A percentile compares a stretch with the other conserved stretches of the same genome.
Evolutionary conservation across 805 yeast genomes (phyloP).

Genomic region (Candida golubevii): DNA sequence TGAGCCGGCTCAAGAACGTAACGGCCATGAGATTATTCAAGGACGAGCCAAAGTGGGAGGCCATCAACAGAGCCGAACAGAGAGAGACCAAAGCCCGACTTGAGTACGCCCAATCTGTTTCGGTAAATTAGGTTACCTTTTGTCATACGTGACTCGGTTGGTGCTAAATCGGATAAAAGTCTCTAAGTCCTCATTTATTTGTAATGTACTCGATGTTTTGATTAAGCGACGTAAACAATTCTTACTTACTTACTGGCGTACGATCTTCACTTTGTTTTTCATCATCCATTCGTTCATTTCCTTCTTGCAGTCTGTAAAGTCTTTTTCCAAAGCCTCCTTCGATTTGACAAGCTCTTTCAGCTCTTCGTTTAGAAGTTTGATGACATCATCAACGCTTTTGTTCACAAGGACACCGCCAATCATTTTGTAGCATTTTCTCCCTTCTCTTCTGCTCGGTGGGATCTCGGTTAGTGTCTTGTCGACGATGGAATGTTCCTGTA

Average conservation of each 20-base stretch:
- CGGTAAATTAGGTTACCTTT: constrained; percentile 16
- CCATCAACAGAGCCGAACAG: constrained; percentile 60
- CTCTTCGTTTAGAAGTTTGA: constrained; percentile 57
- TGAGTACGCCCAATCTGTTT: constrained; percentile 29
- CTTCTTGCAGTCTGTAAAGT: constrained; percentile 24
- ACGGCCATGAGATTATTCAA: constrained; percentile 80
- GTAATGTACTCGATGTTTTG: not conserved
- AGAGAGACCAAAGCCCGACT: constrained; percentile 31
- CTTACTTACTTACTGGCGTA: constrained; percentile 20
- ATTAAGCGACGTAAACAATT: no score
- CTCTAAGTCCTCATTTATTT: not conserved
- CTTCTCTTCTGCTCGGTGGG: constrained; percentile 32
- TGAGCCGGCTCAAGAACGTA: constrained; percentile 52
- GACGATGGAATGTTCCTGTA: constrained; percentile 40
- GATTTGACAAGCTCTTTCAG: constrained; percentile 17
- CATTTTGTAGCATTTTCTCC: constrained; percentile 86
- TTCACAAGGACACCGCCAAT: constrained; percentile 89
- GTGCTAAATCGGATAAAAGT: no score
- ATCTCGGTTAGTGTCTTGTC: constrained; percentile 36
- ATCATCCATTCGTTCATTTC: constrained; percentile 40
- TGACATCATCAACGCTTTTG: constrained; percentile 73
- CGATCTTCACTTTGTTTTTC: constrained; percentile 39
- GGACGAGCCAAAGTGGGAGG: constrained; percentile 96
- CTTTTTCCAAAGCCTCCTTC: constrained; percentile 23
- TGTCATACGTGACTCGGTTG: not conserved